Conservation (phyloP, 1,284 basidiomycete genomes). For the Ceratobasidium papillatum region DNA sequence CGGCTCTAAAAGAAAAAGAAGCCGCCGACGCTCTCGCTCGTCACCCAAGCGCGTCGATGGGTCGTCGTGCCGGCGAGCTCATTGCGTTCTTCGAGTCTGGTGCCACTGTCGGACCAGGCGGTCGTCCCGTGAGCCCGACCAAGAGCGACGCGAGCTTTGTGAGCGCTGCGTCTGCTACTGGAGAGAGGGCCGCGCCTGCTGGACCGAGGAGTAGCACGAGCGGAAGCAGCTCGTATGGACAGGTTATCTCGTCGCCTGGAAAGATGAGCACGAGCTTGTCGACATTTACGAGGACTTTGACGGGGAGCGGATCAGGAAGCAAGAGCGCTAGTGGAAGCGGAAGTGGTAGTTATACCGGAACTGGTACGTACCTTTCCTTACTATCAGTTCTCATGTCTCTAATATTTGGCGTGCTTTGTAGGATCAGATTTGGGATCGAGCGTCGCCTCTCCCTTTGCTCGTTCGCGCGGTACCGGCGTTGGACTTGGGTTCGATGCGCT, state of each 20-base stretch:
- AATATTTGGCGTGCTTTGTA: background rate
- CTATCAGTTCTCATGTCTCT: background rate
- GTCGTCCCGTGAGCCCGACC: constrained; percentile 6
- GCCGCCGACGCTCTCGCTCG: background rate
- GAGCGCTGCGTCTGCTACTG: background rate
- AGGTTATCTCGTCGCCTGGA: constrained; percentile 45
- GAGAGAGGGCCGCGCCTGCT: background rate
- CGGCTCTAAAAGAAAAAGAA: constrained; percentile 22
- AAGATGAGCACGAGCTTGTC: constrained; percentile 27
- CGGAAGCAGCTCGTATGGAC: background rate
- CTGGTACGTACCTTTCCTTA: constrained; percentile 5
- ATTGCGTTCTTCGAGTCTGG: constrained; percentile 78
- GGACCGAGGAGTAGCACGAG: background rate
- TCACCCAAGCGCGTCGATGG: constrained; percentile 46
- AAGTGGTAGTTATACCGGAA: constrained; percentile 47
- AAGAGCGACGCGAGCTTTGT: constrained; percentile 32
- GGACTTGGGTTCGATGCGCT: constrained; percentile 35
- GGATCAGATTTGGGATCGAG: constrained; percentile 28
- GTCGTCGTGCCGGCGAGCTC: constrained; percentile 70
- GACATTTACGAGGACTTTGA: constrained; percentile 17
- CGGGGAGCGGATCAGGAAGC: constrained; percentile 11
- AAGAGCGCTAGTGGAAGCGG: constrained; percentile 45
- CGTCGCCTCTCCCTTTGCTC: constrained; percentile 26
- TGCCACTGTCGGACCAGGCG: constrained; percentile 46
- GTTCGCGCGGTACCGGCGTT: constrained; percentile 30